Conservation (phyloP, 2,329 filamentous ascomycete species). For the Metarhizium humberi region DNA sequence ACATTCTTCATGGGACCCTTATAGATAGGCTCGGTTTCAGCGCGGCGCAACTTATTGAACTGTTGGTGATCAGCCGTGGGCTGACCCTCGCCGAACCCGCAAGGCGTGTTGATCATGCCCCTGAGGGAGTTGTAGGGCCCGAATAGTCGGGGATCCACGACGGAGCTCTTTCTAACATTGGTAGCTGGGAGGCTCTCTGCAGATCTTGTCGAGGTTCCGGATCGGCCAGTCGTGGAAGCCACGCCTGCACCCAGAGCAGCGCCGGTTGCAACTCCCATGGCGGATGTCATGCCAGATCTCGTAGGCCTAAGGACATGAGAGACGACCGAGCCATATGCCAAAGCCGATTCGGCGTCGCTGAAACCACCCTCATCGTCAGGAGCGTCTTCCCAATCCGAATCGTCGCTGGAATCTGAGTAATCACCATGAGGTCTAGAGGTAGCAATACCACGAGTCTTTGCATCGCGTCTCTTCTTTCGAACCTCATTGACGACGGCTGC, state of each 20-base stretch:
- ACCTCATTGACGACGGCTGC: slow-evolving; percentile 32
- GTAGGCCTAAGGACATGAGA: slow-evolving; percentile 14
- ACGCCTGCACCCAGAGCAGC: slow-evolving; percentile 23
- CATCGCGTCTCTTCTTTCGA: slow-evolving; percentile 27
- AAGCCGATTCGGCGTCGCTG: slow-evolving; percentile 30
- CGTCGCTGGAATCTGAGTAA: slow-evolving; percentile 27
- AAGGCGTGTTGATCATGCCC: slow-evolving; percentile 41
- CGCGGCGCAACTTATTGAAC: slow-evolving; percentile 13
- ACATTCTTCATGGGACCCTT: slow-evolving; percentile 46
- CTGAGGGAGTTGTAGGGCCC: slow-evolving; percentile 53
- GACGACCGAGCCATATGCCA: slow-evolving; percentile 24
- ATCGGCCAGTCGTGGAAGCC: slow-evolving; percentile 2
- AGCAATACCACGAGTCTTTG: slow-evolving; percentile 26
- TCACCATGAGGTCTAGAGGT: slow-evolving; percentile 30
- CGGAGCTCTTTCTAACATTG: slow-evolving; percentile 31
- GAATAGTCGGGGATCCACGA: slow-evolving; percentile 50
- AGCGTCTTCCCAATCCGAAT: slow-evolving; percentile 49
- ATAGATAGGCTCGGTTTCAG: slow-evolving; percentile 12
- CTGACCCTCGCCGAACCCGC: slow-evolving; percentile 38
- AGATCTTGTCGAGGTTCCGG: neutral
- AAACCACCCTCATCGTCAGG: slow-evolving; percentile 33
- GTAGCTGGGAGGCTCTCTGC: slow-evolving; percentile 7
- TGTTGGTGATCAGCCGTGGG: slow-evolving; percentile 16
- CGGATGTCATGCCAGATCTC: neutral
- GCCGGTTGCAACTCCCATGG: slow-evolving; percentile 15